phyloP scores from a whole-genome alignment of 2,329 filamentous ascomycete genomes.

The Penicillium nordicum region DNA sequence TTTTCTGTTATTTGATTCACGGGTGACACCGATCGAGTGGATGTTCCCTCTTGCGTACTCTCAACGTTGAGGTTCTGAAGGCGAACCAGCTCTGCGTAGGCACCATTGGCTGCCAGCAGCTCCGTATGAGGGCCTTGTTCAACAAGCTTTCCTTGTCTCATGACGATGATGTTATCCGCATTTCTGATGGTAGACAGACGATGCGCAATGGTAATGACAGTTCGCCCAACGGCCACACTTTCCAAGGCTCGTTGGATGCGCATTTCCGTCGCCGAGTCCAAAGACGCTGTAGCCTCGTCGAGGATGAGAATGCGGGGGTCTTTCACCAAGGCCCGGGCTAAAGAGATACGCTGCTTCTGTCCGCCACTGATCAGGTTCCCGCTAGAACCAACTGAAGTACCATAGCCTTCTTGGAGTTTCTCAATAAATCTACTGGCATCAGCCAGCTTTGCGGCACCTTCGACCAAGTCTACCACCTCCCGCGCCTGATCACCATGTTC shows the following conservation, averaged over 20 bases:
- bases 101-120: constrained; percentile 4
- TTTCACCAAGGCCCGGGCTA: constrained; percentile 71
- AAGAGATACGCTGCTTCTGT: constrained; percentile 73
- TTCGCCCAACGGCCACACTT: constrained; percentile 2
- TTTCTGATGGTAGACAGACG: constrained; percentile 15
- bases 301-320: constrained; percentile 70
- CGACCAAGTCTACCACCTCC: constrained; percentile 46
- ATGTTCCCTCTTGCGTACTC: not conserved
- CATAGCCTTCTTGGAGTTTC: constrained; percentile 50
- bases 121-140: constrained; percentile 49
- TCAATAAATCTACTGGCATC: constrained; percentile 47
- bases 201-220: constrained; percentile 51
- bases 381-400: constrained; percentile 70
- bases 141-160: constrained; percentile 34
- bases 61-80: constrained; percentile 6
- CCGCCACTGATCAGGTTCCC: constrained; percentile 71
- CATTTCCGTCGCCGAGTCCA: constrained; percentile 44
- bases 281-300: constrained; percentile 71
- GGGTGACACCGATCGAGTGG: constrained; percentile 2
- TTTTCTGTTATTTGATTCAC: constrained; percentile 3
- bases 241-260: constrained; percentile 12
- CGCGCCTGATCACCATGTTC: constrained; percentile 42
- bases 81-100: constrained; percentile 9
- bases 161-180: constrained; percentile 18
- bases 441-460: constrained; percentile 52